A percentile compares a stretch with the other conserved stretches of the same genome.
phyloP scores from a whole-genome alignment of 2,329 filamentous ascomycete species.

The Cytospora paraplurivora region DNA sequence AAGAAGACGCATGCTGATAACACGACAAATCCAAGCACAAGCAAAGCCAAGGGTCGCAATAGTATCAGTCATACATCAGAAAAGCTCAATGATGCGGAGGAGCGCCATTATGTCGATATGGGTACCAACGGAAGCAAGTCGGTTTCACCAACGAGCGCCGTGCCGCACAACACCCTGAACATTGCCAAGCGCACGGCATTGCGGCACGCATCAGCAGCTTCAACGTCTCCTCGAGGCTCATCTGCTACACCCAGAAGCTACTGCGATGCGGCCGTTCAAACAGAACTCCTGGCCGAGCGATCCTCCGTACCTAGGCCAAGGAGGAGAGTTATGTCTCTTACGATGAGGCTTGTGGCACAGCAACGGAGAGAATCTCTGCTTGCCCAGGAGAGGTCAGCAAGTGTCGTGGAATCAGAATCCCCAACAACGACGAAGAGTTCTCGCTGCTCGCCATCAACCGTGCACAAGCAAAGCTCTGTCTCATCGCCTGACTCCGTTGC shows the following conservation, averaged over 20 bases:
- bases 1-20: constrained; percentile 66
- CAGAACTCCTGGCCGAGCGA: constrained; percentile 47
- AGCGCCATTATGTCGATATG: constrained; percentile 53
- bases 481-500: constrained; percentile 28
- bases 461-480: constrained; percentile 18
- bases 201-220: constrained; percentile 36
- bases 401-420: constrained; percentile 46
- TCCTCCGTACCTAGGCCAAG: constrained; percentile 41
- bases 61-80: constrained; percentile 31
- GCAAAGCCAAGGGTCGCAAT: constrained; percentile 34
- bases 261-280: constrained; percentile 55
- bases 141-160: constrained; percentile 49
- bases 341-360: constrained; percentile 43
- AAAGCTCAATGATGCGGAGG: constrained; percentile 39
- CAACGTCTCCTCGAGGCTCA: constrained; percentile 44
- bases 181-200: constrained; percentile 35
- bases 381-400: constrained; percentile 36
- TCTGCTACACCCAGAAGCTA: constrained; percentile 47
- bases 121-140: constrained; percentile 57
- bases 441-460: constrained; percentile 15
- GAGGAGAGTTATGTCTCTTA: constrained; percentile 54
- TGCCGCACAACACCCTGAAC: constrained; percentile 42
- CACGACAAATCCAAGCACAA: constrained; percentile 36
- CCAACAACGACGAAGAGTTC: constrained; percentile 38
- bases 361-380: constrained; percentile 33